Evolutionary conservation across 2,329 filamentous ascomycete species (phyloP), one percentile per base, ranked within the genome.

Genomic region (Fusarium sterilihyphosum): DNA sequence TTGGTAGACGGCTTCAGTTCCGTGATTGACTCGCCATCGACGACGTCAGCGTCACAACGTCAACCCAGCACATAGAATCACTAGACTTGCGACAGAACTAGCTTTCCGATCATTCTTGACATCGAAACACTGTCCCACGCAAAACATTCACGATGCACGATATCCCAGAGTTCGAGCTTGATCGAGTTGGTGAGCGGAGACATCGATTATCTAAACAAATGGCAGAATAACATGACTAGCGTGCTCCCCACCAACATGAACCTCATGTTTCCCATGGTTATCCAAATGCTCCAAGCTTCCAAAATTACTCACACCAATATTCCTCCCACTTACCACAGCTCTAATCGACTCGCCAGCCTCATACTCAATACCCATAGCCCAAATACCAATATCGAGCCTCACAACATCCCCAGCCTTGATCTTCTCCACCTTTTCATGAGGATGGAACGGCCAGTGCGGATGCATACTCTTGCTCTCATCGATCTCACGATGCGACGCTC

Each of bases 401-500:
- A 69, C 40, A 9, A 63, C 3, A 20, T 69, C 41, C 0, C 65
- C 65, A 14, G 66, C 18, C 0, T 20, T 44, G 2, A 69, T 17
- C 65, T 69, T 69, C 2, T 69, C 49, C 1, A 54, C 37, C 3
- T 43, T 69, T 5, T 69, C 66, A 2, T 69, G 66, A 12, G 66
- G 66, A 6, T 69, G 66, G 26, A 69, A 69, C 2, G 66, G 66
- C 66, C 66, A 69, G 5, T 69, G 64, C 0, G 65, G 65, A 5
- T 69, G 66, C 66, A 69, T 69, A 6, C 66, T 69, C 49, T 69
- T 69, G 4, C n/a, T 33, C 56, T 69, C 65, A 4, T 69, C 65
- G 0, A 69, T 69, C 20, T 68, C 65, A 2, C 66, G 66, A 20
- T 69, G 65, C 0, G 66, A 69, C 4, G 66, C 66, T 3, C 66